Percentiles rank a stretch among this genome's conserved stretches.
Evolutionary conservation across 1,139 yeast genomes (phyloP).

Genomic region (Yamadazyma jaroonii): DNA sequence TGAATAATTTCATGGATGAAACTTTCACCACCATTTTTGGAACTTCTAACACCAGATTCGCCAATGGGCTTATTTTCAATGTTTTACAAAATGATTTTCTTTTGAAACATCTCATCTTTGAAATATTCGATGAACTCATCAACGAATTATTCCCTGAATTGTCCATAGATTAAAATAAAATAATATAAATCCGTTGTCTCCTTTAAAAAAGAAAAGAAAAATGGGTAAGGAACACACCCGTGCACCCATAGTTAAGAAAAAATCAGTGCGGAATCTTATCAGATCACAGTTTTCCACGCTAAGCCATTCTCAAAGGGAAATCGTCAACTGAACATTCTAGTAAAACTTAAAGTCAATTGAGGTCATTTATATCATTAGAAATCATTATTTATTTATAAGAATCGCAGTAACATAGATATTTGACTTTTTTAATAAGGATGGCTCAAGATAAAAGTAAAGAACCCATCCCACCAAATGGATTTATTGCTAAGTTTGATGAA

Average conservation of each 20-base stretch:
- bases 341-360: neutral
- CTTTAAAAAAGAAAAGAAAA: too few relatives aligned
- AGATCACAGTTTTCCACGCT: constrained; percentile 1
- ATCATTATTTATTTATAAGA: too few relatives aligned
- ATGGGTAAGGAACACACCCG: too few relatives aligned
- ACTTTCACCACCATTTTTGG: constrained; percentile 79
- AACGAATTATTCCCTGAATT: constrained; percentile 28
- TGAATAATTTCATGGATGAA: constrained; percentile 60
- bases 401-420: neutral
- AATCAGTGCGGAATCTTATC: neutral
- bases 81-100: constrained; percentile 74
- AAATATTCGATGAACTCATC: constrained; percentile 38
- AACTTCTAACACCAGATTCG: constrained; percentile 56
- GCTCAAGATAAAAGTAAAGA: constrained; percentile 26
- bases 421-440: too few relatives aligned
- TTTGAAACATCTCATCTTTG: constrained; percentile 62
- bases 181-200: too few relatives aligned
- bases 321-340: neutral
- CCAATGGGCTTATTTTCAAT: constrained; percentile 57
- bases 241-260: too few relatives aligned
- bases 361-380: neutral
- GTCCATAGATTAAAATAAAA: too few relatives aligned
- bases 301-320: neutral
- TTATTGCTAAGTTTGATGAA: constrained; percentile 85
- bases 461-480: constrained; percentile 71